These are phyloP conservation scores for Vinca minor DNA, from an alignment of 257 asterid genomes.

Conservation along the genomic window DNA sequence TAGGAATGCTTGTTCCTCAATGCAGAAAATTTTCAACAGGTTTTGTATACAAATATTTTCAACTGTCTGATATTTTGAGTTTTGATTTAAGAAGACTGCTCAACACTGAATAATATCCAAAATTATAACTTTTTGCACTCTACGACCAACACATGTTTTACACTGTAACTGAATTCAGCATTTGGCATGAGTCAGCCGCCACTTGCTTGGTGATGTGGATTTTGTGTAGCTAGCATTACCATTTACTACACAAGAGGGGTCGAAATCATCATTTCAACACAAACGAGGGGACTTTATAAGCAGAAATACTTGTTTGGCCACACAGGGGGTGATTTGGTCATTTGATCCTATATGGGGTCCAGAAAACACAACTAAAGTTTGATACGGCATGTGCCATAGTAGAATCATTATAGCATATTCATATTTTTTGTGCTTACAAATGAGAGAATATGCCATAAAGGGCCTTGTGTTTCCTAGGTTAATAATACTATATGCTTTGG, in stretches of 20 bases:
- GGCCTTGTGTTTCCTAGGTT: slow-evolving; percentile 1
- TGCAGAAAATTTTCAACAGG: too few relatives aligned
- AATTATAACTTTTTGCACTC: too few relatives aligned
- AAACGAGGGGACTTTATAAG: too few relatives aligned
- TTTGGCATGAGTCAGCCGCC: too few relatives aligned
- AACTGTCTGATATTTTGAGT: too few relatives aligned
- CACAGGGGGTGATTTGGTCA: slow-evolving; percentile 13
- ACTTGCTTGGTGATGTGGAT: too few relatives aligned
- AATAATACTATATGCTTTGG: slow-evolving; percentile 6
- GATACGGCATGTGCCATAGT: slow-evolving; percentile 5
- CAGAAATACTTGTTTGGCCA: not conserved
- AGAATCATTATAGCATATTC: slow-evolving; percentile 51
- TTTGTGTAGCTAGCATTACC: not conserved
- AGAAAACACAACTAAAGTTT: not conserved
- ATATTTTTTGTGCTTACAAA: slow-evolving; percentile 16
- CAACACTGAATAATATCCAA: too few relatives aligned
- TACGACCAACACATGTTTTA: too few relatives aligned
- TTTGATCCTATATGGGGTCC: not conserved
- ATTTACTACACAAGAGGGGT: not conserved
- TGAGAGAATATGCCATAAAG: slow-evolving; percentile 46
- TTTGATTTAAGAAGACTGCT: too few relatives aligned
- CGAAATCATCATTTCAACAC: not conserved
- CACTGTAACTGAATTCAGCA: too few relatives aligned
- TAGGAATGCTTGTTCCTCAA: too few relatives aligned
- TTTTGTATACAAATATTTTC: too few relatives aligned